phyloP scores from a whole-genome alignment of 2,329 filamentous ascomycete genomes.

The Blumeria hordei region DNA sequence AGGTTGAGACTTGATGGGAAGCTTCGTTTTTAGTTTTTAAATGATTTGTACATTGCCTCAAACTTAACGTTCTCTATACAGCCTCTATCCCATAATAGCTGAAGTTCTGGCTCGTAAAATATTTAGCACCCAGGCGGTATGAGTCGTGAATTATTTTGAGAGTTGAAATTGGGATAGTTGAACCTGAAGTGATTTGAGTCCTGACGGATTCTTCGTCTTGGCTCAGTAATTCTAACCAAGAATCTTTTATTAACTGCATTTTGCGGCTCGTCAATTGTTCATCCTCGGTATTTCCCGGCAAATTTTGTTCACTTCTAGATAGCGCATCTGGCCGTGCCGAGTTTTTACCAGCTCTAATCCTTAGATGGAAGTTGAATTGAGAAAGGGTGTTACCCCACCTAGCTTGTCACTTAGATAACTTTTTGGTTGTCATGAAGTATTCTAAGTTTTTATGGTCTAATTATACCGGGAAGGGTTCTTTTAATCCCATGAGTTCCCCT shows the following conservation, averaged over 20 bases:
- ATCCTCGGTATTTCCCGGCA: neutral
- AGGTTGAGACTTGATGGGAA: neutral
- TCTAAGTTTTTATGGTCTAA: no score
- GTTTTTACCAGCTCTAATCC: no score
- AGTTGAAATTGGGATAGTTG: neutral
- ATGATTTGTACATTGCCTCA: neutral
- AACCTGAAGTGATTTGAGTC: neutral
- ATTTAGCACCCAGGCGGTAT: neutral
- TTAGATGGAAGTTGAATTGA: no score
- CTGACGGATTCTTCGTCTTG: neutral
- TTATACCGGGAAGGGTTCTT: no score
- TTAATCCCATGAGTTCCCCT: neutral
- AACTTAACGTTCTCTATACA: neutral
- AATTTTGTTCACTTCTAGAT: neutral
- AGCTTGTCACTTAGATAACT: no score
- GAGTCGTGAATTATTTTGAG: neutral
- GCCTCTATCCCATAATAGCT: neutral
- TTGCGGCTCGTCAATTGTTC: neutral
- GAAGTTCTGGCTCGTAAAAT: neutral
- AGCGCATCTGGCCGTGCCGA: neutral
- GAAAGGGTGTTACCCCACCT: no score
- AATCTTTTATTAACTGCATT: constrained; percentile 1
- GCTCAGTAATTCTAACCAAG: neutral
- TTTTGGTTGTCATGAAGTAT: no score
- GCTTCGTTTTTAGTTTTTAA: neutral